Conservation (phyloP, 2,329 filamentous ascomycete species). For the Rhynchosporium graminicola region DNA sequence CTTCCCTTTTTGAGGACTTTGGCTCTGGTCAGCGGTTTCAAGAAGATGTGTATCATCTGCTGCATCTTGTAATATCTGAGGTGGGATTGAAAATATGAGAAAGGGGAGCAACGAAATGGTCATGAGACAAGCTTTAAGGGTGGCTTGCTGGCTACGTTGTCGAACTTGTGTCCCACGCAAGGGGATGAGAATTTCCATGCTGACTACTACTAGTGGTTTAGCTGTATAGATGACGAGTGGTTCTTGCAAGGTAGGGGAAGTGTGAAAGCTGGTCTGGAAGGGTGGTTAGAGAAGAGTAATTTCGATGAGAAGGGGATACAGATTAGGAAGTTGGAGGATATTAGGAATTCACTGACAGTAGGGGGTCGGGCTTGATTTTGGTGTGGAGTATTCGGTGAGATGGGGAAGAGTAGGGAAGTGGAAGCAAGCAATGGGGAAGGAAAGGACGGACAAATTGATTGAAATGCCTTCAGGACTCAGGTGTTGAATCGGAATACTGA, state of each 20-base stretch:
- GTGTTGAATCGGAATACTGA: too few relatives aligned
- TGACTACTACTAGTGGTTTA: conserved; percentile 48
- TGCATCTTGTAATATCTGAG: too few relatives aligned
- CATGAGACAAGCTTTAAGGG: background rate
- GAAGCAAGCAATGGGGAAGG: too few relatives aligned
- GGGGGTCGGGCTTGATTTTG: conserved; percentile 20
- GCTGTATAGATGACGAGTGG: conserved; percentile 62
- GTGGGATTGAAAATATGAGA: too few relatives aligned
- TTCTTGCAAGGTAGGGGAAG: conserved; percentile 57
- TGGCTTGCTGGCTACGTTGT: too few relatives aligned
- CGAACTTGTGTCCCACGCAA: too few relatives aligned
- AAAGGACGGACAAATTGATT: too few relatives aligned
- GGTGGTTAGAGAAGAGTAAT: conserved; percentile 40
- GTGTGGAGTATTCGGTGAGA: too few relatives aligned
- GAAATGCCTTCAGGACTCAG: too few relatives aligned
- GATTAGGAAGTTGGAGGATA: conserved; percentile 45
- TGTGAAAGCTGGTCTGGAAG: conserved; percentile 50
- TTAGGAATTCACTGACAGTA: conserved; percentile 19
- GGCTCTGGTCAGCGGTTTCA: too few relatives aligned
- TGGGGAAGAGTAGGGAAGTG: too few relatives aligned
- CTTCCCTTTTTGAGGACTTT: background rate
- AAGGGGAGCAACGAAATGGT: background rate
- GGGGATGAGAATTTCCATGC: background rate
- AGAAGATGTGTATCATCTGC: too few relatives aligned
- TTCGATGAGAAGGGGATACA: conserved; percentile 53